Evolutionary conservation across 139 green algal species (phyloP), one percentile per base, ranked within the genome.

Genomic region (Pleodorina starrii): DNA sequence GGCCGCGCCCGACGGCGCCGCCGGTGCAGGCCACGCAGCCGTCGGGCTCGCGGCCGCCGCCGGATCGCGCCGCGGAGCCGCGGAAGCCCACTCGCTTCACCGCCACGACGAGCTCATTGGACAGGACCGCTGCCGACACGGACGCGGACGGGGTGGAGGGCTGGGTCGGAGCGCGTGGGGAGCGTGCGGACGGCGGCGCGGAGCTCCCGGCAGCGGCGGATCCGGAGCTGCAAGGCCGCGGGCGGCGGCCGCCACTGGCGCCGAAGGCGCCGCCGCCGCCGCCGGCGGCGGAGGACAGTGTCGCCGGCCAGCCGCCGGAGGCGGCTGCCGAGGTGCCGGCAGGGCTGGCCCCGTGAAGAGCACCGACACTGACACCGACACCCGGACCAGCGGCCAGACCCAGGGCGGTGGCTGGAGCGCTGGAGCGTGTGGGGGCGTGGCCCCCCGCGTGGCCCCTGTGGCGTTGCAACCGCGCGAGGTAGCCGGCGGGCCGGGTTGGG

Each of bases 101-200:
- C 11, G 82, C 82, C 21, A 88, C 82, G 1, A 88, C 82, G 6
- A 88, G 82, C 82, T 88, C 82, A 23, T 35, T 77, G 68, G 68
- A 76, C 1, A 76, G 38, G 32, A 44, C 32, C 32, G 36, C 35
- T 19, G 35, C 11, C 35, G 63, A 16, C 19, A 23, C 63, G 19
- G 63, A 19, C 2, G 63, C 11, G 14, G 72, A 12, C 23, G 72
- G 35, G 11, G 68, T 25, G 21, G 32, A 46, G 32, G 68, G 38
- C 35, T 46, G 68, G 32, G 32, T 7, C 25, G 68, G 68, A 32
- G 38, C 35, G 35, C 19, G 16, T 19, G 35, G 4, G 35, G 68
- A 76, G 5, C 68, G 32, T 3, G 68, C 38, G 68, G 68, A 76
- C 32, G 68, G 68, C 38, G 68, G 68, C 2, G 35, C 68, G 6